These are phyloP conservation scores for Setaria viridis DNA, from an alignment of 202 grass and related monocot species.

Conservation along the genomic window DNA sequence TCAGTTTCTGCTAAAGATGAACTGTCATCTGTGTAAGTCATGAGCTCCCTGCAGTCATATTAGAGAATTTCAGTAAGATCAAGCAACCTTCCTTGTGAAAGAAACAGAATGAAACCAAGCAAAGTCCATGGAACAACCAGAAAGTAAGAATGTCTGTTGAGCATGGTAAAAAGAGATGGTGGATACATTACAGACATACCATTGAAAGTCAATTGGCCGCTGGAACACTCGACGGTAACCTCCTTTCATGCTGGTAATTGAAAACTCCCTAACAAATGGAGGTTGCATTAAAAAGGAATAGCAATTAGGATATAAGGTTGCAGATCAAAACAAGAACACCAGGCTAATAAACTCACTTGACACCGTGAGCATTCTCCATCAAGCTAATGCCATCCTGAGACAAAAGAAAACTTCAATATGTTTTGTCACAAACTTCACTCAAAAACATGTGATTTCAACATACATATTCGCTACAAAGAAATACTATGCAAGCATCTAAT, in stretches of 20 bases:
- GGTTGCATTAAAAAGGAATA: conserved; percentile 28
- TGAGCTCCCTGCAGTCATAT: conserved; percentile 70
- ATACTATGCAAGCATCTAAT: background rate
- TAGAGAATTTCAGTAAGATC: conserved; percentile 27
- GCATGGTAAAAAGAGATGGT: conserved; percentile 13
- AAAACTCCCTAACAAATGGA: conserved; percentile 81
- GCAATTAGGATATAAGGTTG: conserved; percentile 31
- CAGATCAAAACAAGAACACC: conserved; percentile 4
- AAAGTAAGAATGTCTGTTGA: conserved; percentile 20
- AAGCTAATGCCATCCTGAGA: conserved; percentile 97
- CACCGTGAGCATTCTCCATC: conserved; percentile 80
- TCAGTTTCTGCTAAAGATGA: conserved; percentile 79
- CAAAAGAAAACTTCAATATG: conserved; percentile 38
- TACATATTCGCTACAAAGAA: background rate
- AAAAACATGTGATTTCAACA: background rate
- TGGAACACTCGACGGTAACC: conserved; percentile 92
- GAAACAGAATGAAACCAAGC: conserved; percentile 21
- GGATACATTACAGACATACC: conserved; percentile 54
- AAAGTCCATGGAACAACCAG: conserved; percentile 19
- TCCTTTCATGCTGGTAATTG: conserved; percentile 92
- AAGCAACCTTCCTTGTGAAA: background rate
- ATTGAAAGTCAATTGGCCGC: conserved; percentile 77
- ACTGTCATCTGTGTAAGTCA: conserved; percentile 77
- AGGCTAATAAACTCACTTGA: conserved; percentile 72
- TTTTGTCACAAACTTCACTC: conserved; percentile 14